Evolutionary conservation across 371 early-diverging fungal genomes (phyloP), one percentile per base, ranked within the genome.

Genomic region (Apophysomyces sp.): DNA sequence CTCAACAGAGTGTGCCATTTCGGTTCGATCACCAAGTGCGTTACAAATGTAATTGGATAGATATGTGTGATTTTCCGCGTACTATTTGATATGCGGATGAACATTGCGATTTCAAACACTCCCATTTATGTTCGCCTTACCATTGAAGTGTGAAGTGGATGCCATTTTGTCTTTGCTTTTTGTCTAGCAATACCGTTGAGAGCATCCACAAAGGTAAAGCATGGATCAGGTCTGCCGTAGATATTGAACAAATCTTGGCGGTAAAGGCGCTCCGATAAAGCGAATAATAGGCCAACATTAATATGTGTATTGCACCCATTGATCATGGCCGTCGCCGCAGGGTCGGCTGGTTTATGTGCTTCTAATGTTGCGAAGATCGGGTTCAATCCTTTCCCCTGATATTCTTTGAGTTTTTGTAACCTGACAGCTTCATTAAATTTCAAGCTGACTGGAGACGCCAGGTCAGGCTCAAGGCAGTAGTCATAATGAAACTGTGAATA

Each of bases 401-500:
- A 37, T 1, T 58, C 27, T 57, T 60, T 29, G 7, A 56, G 40
- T 5, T 56, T 30, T 24, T 66, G 36, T 9, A n/a, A 26, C 7
- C 68, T 60, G 1, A 36, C 21, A 0, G 55, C 57, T 12, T 68
- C 51, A n/a, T 57, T 5, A 15, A 60, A 24, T 7, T 61, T 57
- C 60, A 68, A 64, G 0, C 61, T 64, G n/a, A 57, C 36, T 41
- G 68, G 68, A 31, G 57, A 30, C n/a, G 64, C 24, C 21, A 40
- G 24, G 40, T 68, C 68, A 24, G 68, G 30, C 39, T 68, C 68
- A 53, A 55, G 64, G n/a, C 63, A 57, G 26, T 64, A 64, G 31
- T 83, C 78, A 52, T 44, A 52, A 37, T 73, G 74, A 60, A 88
- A 65, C 58, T 84, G 84, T 3, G 69, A 60, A 66, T 88, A 86